Conservation (phyloP, 2,329 filamentous ascomycete species). For the Calonectria multiphialidica region DNA sequence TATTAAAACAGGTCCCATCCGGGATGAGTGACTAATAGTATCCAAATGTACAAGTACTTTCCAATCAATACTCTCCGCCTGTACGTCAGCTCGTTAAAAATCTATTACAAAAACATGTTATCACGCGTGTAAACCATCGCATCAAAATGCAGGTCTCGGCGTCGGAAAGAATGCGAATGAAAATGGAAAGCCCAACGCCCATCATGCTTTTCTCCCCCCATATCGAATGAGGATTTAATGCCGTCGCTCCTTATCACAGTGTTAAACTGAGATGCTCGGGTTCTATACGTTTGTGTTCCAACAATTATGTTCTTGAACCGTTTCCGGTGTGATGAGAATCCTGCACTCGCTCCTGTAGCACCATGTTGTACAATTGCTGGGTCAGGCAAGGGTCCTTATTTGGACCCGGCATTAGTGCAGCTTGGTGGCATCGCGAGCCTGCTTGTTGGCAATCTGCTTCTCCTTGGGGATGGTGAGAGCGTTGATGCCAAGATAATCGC, state of each 20-base stretch:
- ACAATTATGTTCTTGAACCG: slow-evolving; percentile 21
- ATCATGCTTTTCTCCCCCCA: slow-evolving; percentile 37
- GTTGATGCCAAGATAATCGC: slow-evolving; percentile 91
- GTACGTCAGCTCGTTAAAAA: slow-evolving; percentile 36
- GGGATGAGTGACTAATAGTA: slow-evolving; percentile 23
- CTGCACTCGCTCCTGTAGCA: not conserved
- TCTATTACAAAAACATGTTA: slow-evolving; percentile 43
- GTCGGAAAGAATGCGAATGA: slow-evolving; percentile 39
- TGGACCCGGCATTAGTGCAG: slow-evolving; percentile 41
- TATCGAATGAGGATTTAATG: slow-evolving; percentile 29
- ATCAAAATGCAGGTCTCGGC: slow-evolving; percentile 25
- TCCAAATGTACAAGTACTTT: slow-evolving; percentile 28
- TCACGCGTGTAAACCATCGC: slow-evolving; percentile 28
- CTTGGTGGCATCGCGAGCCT: slow-evolving; percentile 54
- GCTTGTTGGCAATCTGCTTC: slow-evolving; percentile 69
- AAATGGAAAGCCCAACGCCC: slow-evolving; percentile 43
- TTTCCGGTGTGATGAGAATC: slow-evolving; percentile 6
- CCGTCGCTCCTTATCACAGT: slow-evolving; percentile 23
- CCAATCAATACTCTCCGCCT: slow-evolving; percentile 12
- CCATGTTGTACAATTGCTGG: not conserved
- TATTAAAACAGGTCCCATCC: not conserved
- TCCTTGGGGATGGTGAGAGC: slow-evolving; percentile 85
- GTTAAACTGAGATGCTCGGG: slow-evolving; percentile 25
- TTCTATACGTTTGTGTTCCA: slow-evolving; percentile 34
- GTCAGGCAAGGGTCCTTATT: not conserved